A percentile compares a stretch with the other conserved stretches of the same genome.
Evolutionary conservation across 1,284 basidiomycete species (phyloP).

Genomic region (Pseudozyma tsukubaensis): DNA sequence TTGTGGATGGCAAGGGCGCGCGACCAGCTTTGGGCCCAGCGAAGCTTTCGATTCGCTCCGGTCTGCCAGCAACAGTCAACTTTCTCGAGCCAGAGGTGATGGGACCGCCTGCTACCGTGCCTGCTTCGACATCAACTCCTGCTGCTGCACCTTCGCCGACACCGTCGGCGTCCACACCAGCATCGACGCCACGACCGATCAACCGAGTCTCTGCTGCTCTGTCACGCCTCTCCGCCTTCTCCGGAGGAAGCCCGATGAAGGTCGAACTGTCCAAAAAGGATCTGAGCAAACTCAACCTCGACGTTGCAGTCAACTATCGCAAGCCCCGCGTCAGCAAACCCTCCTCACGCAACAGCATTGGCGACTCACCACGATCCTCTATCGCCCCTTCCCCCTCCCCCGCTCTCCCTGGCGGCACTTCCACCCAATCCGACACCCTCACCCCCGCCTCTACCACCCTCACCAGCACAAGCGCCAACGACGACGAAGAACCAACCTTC

Average conservation of each 20-base stretch:
- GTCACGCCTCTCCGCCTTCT: conserved; percentile 31
- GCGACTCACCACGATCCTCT: conserved; percentile 26
- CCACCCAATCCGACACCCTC: conserved; percentile 9
- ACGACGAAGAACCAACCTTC: conserved; percentile 11
- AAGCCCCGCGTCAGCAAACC: conserved; percentile 24
- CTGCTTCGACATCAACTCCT: conserved; percentile 8
- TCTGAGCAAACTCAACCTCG: conserved; percentile 26
- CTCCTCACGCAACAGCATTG: conserved; percentile 22
- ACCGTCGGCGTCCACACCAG: conserved; percentile 2
- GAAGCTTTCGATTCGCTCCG: conserved; percentile 24
- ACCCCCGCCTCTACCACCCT: not conserved
- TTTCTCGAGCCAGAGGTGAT: conserved; percentile 36
- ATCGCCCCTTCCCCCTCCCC: conserved; percentile 22
- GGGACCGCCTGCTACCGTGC: conserved; percentile 11
- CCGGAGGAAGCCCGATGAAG: conserved; percentile 21
- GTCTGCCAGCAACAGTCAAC: conserved; percentile 8
- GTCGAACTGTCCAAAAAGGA: conserved; percentile 26
- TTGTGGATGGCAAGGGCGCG: conserved; percentile 15
- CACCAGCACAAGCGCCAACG: not conserved
- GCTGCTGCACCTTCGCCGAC: conserved; percentile 2
- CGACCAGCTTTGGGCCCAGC: conserved; percentile 15
- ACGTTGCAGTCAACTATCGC: conserved; percentile 30
- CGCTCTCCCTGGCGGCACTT: not conserved
- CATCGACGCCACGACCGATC: not conserved
- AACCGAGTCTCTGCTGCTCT: conserved; percentile 30